Base-by-base conservation (phyloP, 805 yeast species). In the Sugiyamaella qingdaonensis region DNA sequence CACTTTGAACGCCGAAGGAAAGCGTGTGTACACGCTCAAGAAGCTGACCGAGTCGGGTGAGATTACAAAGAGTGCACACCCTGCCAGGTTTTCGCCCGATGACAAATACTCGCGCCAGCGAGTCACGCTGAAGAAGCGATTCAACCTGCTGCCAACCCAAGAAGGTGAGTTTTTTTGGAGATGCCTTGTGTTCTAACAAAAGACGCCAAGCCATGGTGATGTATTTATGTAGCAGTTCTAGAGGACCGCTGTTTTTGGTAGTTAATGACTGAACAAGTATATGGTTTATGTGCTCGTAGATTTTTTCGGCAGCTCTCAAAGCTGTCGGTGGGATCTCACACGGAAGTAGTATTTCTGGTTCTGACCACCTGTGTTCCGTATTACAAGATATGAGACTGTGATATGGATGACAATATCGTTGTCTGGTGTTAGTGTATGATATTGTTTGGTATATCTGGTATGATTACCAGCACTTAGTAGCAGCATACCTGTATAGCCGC, bases 51-150 rank as follows among this genome's bases (percentile, higher is more conserved):
- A 78, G 57, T 73, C 77, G 7, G 98, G 99, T 58, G 96, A 90
- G 72, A 90, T 92, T 77, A 95, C 99, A 69, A 89, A 90, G 78
- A 87, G 96, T 62, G 99, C 99, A 41, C 99, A 94, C 73, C 99
- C 99, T 58, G 99, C 99, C 51, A 86, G 99, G 76, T 94, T 94
- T 73, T 94, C 99, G 33, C 99, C 99, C 63, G 99, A 94, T 72
- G 99, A 94, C 81, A 94, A 94, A 77, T 92, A 89, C 78, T 94
- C 99, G 46, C 86, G 97, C 79, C 98, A 94, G 75, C 88, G 99
- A 81, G 97, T 94, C 49, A 92, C 98, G 54, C 80, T 94, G 69
- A 94, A 94, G 84, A 94, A 89, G 80, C 86, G 99, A 78, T 92
- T 75, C 71, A 84, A 85, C 62, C 70, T 94, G 72, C 78, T 94